Conservation (phyloP, 2,329 filamentous ascomycete genomes). For the Hortaea werneckii region DNA sequence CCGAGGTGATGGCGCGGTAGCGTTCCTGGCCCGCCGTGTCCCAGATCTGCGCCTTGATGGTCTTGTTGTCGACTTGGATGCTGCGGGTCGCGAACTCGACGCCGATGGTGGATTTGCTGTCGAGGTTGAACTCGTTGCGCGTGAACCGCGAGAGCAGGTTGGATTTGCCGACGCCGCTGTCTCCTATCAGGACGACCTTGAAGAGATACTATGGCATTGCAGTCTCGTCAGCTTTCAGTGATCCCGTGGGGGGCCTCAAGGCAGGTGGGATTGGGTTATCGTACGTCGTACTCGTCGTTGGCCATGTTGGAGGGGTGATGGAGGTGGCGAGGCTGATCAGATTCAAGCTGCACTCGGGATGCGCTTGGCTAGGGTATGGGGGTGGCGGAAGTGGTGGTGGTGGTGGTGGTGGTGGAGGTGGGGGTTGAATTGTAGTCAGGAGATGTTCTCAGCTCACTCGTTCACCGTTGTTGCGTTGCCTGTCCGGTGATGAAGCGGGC, state of each 20-base stretch:
- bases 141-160: constrained; percentile 99
- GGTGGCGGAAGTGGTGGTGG: neutral
- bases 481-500: no score
- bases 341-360: neutral
- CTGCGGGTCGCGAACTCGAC: constrained; percentile 98
- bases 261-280: constrained; percentile 28
- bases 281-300: constrained; percentile 99
- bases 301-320: constrained; percentile 57
- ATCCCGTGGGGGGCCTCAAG: neutral
- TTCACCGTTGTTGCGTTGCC: neutral
- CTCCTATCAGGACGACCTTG: constrained; percentile 99
- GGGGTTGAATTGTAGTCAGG: neutral
- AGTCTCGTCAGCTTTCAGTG: neutral
- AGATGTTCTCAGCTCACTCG: neutral
- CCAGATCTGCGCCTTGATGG: constrained; percentile 99
- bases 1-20: constrained; percentile 97
- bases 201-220: constrained; percentile 71
- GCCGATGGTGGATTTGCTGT: constrained; percentile 99
- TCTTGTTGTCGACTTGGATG: constrained; percentile 98
- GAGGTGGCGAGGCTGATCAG: neutral
- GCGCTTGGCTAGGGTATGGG: neutral
- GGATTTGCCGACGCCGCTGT: constrained; percentile 99
- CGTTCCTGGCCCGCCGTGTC: constrained; percentile 98
- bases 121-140: constrained; percentile 98
- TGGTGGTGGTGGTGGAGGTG: neutral